These are phyloP conservation scores for Anastatica hierochuntica DNA, from an alignment of 345 rosid genomes.

Conservation along the genomic window DNA sequence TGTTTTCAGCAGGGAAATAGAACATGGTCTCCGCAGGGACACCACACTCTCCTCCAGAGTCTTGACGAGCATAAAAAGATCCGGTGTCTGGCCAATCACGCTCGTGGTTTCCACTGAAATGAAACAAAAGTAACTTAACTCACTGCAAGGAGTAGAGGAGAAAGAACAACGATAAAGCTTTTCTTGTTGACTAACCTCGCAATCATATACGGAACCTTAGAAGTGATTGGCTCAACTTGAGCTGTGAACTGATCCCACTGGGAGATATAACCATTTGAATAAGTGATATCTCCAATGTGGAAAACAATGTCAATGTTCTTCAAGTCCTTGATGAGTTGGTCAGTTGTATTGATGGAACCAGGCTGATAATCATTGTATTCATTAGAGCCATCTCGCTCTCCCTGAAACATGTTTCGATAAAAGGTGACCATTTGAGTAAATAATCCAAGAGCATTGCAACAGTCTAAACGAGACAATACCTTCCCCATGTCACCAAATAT, in stretches of 20 bases:
- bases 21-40: slow-evolving; percentile 60
- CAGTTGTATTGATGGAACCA: slow-evolving; percentile 64
- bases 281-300: slow-evolving; percentile 64
- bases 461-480: slow-evolving; percentile 29
- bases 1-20: slow-evolving; percentile 55
- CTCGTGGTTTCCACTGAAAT: slow-evolving; percentile 67
- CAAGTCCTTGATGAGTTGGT: slow-evolving; percentile 57
- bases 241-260: slow-evolving; percentile 92
- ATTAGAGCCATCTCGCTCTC: slow-evolving; percentile 72
- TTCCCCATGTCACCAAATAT: slow-evolving; percentile 91
- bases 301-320: slow-evolving; percentile 54
- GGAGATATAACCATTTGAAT: slow-evolving; percentile 67
- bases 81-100: slow-evolving; percentile 70
- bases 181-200: slow-evolving; percentile 41
- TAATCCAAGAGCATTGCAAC: neutral
- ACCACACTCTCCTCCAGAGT: slow-evolving; percentile 69
- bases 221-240: slow-evolving; percentile 67
- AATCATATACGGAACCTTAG: slow-evolving; percentile 58
- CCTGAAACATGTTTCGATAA: slow-evolving; percentile 33
- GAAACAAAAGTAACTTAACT: neutral
- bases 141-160: slow-evolving; percentile 4
- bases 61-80: slow-evolving; percentile 39
- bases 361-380: slow-evolving; percentile 70
- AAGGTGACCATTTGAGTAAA: neutral
- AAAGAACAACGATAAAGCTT: slow-evolving; percentile 2